Base-by-base conservation (phyloP, 179 eudicot genomes). In the Camellia oleifera region DNA sequence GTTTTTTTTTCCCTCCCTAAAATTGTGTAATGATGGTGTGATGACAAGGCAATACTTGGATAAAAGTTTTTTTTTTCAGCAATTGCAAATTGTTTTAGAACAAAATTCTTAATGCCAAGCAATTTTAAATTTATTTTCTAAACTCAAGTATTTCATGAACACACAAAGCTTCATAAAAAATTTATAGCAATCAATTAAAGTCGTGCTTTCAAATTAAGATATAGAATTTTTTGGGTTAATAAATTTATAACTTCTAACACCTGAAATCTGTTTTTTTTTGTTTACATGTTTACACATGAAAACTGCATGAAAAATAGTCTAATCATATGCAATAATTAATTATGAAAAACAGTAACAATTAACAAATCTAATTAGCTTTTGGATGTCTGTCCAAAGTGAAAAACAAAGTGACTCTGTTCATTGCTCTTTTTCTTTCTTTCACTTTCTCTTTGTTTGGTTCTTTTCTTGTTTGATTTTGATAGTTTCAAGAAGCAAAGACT, bases 401-500 rank as follows among this genome's bases (percentile, higher is more conserved):
- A 48, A 77, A 45, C 66, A 82, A 77, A 72, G 80, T 74, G 57
- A 64, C 23, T 42, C 76, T 60, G 60, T 40, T 58, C 20, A 9
- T 78, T 42, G 14, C 26, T 20, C 5, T 46, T 68, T 66, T 56
- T 10, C 26, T 56, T 50, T 57, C 72, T 75, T 69, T 69, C 66
- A 65, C 80, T 71, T 78, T 77, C 71, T 32, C 77, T 77, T 77
- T 69, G 50, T 64, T 72, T 57, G 76, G 54, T 69, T 78, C 64
- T 71, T 82, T 72, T 20, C 18, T 46, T 64, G 46, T 74, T 69
- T 79, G 78, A 60, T 82, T 84, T 88, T 84, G 86, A 72, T 72
- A 52, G 78, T 83, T 85, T 73, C 85, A 83, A 85, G 88, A 70
- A 83, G 64, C 18, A 79, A 77, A 79, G 86, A 79, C 86, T 79